These are phyloP conservation scores for Rickenella mellea DNA, from an alignment of 768 basidiomycete genomes.

Conservation along the genomic window DNA sequence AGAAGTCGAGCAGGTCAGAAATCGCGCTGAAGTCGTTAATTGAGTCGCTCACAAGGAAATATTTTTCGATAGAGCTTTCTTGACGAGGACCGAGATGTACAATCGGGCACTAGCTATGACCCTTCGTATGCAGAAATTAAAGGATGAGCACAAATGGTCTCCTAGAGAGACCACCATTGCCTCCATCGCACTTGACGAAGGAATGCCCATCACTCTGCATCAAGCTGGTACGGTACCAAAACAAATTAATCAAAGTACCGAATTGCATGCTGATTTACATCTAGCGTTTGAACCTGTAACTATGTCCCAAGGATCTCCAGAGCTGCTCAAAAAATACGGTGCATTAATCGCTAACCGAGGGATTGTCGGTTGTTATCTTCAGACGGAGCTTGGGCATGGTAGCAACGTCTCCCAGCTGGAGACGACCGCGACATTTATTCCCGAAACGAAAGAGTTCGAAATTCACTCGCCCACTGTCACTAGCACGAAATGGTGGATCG, in stretches of 20 bases:
- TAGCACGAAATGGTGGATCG: slow-evolving; percentile 80
- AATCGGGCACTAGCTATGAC: slow-evolving; percentile 43
- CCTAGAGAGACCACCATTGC: slow-evolving; percentile 37
- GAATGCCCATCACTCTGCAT: slow-evolving; percentile 37
- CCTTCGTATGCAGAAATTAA: slow-evolving; percentile 51
- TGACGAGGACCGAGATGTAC: slow-evolving; percentile 49
- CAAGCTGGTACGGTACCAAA: slow-evolving; percentile 18
- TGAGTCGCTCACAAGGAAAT: not conserved
- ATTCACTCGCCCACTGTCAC: slow-evolving; percentile 69
- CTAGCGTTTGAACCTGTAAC: slow-evolving; percentile 61
- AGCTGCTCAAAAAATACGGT: slow-evolving; percentile 43
- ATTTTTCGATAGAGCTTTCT: slow-evolving; percentile 36
- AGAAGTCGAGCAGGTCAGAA: slow-evolving; percentile 44
- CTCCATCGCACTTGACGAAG: slow-evolving; percentile 39
- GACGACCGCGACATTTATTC: slow-evolving; percentile 71
- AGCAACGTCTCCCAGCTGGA: slow-evolving; percentile 61
- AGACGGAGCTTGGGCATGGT: slow-evolving; percentile 76
- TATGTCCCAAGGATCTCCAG: slow-evolving; percentile 45
- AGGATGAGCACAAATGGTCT: slow-evolving; percentile 44
- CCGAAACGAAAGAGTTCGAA: slow-evolving; percentile 57
- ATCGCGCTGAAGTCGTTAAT: not conserved
- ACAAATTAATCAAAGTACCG: not conserved
- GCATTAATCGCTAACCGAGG: slow-evolving; percentile 40
- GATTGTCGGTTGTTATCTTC: slow-evolving; percentile 63
- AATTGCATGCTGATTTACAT: slow-evolving; percentile 11